Evolutionary conservation across 768 basidiomycete species (phyloP).

Genomic region (Tricholomella constricta): DNA sequence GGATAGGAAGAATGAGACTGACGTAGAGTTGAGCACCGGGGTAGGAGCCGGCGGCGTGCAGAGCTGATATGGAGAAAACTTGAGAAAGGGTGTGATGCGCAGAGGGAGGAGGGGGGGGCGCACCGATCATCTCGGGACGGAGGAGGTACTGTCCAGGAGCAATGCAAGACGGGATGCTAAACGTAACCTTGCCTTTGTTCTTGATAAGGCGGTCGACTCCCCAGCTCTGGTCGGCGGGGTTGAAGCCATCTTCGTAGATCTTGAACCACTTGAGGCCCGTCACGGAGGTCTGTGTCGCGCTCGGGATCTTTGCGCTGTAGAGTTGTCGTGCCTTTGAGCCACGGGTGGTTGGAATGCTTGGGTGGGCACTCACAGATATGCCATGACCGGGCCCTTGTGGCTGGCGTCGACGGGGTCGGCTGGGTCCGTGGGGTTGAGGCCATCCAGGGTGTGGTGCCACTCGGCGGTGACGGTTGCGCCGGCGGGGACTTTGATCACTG

Average conservation of each 20-base stretch:
- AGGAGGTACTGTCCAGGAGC: conserved; percentile 49
- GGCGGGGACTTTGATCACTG: conserved; percentile 51
- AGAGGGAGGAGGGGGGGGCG: background rate
- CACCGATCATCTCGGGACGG: conserved; percentile 54
- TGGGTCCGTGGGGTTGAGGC: conserved; percentile 41
- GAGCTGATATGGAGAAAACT: conserved; percentile 26
- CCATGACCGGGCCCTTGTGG: conserved; percentile 55
- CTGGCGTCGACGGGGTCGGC: conserved; percentile 50
- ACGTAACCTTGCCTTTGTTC: conserved; percentile 52
- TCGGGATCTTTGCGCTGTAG: conserved; percentile 45
- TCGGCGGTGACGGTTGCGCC: conserved; percentile 54
- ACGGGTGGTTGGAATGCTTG: background rate
- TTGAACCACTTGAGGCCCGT: conserved; percentile 59
- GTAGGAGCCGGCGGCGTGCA: conserved; percentile 46
- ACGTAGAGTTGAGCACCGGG: conserved; percentile 63
- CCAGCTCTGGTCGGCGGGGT: conserved; percentile 37
- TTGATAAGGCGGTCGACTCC: conserved; percentile 47
- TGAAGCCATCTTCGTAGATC: conserved; percentile 48
- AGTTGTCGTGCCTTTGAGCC: background rate
- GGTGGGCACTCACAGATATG: conserved; percentile 46
- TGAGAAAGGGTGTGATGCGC: background rate
- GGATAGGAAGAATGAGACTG: conserved; percentile 11
- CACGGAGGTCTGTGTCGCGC: conserved; percentile 45
- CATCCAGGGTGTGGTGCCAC: conserved; percentile 50
- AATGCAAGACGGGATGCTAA: conserved; percentile 48